Evolutionary conservation across 495 filamentous ascomycete species (phyloP).

Genomic region (Lophiotrema nucula): DNA sequence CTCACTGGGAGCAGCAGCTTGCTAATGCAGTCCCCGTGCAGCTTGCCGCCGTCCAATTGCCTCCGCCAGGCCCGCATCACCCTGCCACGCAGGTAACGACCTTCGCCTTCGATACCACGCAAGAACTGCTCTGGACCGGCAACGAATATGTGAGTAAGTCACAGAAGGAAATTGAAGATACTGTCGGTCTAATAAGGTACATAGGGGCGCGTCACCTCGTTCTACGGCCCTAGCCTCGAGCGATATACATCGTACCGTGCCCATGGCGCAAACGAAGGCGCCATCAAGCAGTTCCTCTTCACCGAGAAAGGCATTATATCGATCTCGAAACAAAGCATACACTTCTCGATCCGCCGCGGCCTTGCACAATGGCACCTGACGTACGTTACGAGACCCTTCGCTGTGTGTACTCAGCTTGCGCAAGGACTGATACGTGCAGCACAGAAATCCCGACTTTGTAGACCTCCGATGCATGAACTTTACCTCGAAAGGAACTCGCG

Average conservation of each 20-base stretch:
- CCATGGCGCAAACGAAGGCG: slow-evolving; percentile 64
- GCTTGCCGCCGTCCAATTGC: slow-evolving; percentile 69
- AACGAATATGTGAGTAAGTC: slow-evolving; percentile 73
- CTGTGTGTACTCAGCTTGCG: background rate
- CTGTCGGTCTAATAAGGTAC: background rate
- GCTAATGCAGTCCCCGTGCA: slow-evolving; percentile 39
- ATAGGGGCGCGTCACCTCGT: slow-evolving; percentile 81
- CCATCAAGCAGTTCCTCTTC: slow-evolving; percentile 77
- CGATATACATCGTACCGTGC: slow-evolving; percentile 75
- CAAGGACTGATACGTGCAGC: background rate
- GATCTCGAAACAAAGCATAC: slow-evolving; percentile 72
- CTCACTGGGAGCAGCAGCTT: background rate
- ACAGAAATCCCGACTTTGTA: slow-evolving; percentile 68
- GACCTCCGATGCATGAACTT: slow-evolving; percentile 92
- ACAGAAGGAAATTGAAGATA: background rate
- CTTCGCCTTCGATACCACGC: slow-evolving; percentile 79
- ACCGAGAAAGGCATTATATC: slow-evolving; percentile 83
- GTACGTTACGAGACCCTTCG: slow-evolving; percentile 42
- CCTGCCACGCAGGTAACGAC: slow-evolving; percentile 66
- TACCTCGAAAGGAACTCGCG: slow-evolving; percentile 73
- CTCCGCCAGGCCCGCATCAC: slow-evolving; percentile 61
- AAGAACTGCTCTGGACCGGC: slow-evolving; percentile 89
- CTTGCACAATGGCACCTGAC: slow-evolving; percentile 81
- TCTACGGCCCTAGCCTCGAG: slow-evolving; percentile 76
- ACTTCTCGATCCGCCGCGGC: slow-evolving; percentile 80